A percentile compares a stretch with the other conserved stretches of the same genome.
phyloP scores from a whole-genome alignment of 1,139 yeast species.

The Kodamaea sp. region DNA sequence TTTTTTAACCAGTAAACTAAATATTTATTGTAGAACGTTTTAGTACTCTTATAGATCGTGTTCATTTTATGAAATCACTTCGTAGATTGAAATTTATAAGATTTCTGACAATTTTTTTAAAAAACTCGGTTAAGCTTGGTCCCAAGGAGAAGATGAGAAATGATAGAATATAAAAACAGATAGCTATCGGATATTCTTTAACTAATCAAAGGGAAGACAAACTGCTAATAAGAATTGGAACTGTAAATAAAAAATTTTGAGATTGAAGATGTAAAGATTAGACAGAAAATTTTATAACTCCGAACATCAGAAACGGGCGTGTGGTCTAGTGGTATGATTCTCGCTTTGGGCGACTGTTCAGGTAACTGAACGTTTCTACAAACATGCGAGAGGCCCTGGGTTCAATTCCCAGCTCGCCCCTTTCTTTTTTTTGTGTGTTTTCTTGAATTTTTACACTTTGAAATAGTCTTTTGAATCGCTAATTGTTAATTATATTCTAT shows the following conservation, averaged over 20 bases:
- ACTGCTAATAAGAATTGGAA: no score
- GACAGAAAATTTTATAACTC: no score
- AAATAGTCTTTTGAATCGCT: no score
- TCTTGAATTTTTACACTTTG: no score
- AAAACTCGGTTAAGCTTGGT: no score
- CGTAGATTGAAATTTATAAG: no score
- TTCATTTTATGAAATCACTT: background rate
- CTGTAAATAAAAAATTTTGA: no score
- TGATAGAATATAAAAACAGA: no score
- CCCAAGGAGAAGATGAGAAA: no score
- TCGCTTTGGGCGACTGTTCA: conserved; percentile 14
- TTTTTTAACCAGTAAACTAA: background rate
- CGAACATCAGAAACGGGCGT: conserved; percentile 9
- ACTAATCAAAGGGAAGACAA: background rate
- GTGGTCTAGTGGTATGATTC: conserved; percentile 18
- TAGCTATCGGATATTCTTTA: background rate
- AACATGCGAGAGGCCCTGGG: conserved; percentile 31
- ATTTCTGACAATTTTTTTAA: no score
- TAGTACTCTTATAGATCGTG: background rate
- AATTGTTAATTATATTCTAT: no score
- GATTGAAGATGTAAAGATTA: no score
- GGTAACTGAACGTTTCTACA: conserved; percentile 9
- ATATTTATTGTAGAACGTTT: background rate
- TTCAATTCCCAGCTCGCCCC: conserved; percentile 33
- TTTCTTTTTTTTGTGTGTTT: conserved; percentile 14